A percentile compares a stretch with the other conserved stretches of the same genome.
Conservation (phyloP, 2,329 filamentous ascomycete species). For the Mycosphaerella arachidis region DNA sequence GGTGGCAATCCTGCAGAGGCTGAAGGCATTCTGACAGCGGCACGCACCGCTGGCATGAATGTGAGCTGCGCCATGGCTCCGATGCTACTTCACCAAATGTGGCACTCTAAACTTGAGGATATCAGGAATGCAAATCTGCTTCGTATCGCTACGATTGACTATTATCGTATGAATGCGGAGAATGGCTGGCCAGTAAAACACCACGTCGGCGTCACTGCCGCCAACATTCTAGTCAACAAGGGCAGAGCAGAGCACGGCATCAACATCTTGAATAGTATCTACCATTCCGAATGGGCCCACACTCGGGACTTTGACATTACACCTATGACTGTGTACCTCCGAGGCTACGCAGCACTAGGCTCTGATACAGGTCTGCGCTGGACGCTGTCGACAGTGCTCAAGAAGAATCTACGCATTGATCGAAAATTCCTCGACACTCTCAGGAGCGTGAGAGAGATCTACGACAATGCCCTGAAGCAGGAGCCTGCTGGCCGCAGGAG, state of each 20-base stretch:
- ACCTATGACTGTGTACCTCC: constrained; percentile 31
- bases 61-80: constrained; percentile 25
- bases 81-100: constrained; percentile 28
- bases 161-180: constrained; percentile 30
- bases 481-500: background rate
- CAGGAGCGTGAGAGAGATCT: background rate
- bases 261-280: constrained; percentile 28
- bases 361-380: constrained; percentile 21
- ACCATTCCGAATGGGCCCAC: constrained; percentile 20
- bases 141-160: constrained; percentile 22
- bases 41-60: constrained; percentile 30
- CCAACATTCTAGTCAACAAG: constrained; percentile 28
- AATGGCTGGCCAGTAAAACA: constrained; percentile 26
- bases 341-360: constrained; percentile 24
- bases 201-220: constrained; percentile 29
- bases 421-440: constrained; percentile 19
- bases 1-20: constrained; percentile 20
- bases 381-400: constrained; percentile 28
- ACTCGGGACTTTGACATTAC: constrained; percentile 26
- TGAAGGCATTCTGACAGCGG: constrained; percentile 21
- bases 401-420: constrained; percentile 28
- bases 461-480: background rate
- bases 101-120: constrained; percentile 4
- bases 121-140: constrained; percentile 17
- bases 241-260: constrained; percentile 23